Base-by-base conservation (phyloP, 352 stramenopile species). In the Blastocystis sp. region DNA sequence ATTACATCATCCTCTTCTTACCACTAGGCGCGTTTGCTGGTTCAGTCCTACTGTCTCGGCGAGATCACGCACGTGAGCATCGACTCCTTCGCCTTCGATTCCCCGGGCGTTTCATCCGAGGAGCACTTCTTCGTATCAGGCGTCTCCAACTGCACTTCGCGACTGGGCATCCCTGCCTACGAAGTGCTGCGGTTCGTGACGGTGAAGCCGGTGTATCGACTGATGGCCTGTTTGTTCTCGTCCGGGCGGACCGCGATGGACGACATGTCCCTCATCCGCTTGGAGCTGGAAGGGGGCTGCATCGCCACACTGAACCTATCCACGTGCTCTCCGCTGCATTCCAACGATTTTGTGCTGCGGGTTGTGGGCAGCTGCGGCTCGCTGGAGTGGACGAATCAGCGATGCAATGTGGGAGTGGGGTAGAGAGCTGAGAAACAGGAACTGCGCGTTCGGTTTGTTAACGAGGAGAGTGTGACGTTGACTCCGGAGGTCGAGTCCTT, bases 61-160 rank as follows among this genome's bases (percentile, higher is more conserved):
- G 74, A 84, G 21, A 28, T 84, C 21, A 14, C 52, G 3, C 52
- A 43, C 41, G 52, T 84, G 10, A 53, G 34, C 4, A 84, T 84
- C 28, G 56, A 62, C 11, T 64, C 40, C 28, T 45, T 67, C 40
- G 34, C 38, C n/a, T 67, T 41, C 14, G 17, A 84, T 5, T 38
- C 28, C 41, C 3, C 43, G 11, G 28, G 43, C 66, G 3, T 19
- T 5, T 38, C 38, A 9, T 11, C 23, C 1, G n/a, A 69, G 40
- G 60, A 70, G 43, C 34, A 67, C 1, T 53, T 43, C 64, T 53
- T 69, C 41, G 53, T 28, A 10, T n/a, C 66, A 10, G 74, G 74
- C n/a, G 56, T 84, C 10, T 84, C 74, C 5, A 59, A 84, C 38
- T 84, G 74, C 53, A 84, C 74, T 38, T 53, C 74, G 11, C 9